Percentiles rank a stretch among this genome's conserved stretches.
phyloP scores from a whole-genome alignment of 2,329 filamentous ascomycete genomes.

The Aspergillus calidoustus region DNA sequence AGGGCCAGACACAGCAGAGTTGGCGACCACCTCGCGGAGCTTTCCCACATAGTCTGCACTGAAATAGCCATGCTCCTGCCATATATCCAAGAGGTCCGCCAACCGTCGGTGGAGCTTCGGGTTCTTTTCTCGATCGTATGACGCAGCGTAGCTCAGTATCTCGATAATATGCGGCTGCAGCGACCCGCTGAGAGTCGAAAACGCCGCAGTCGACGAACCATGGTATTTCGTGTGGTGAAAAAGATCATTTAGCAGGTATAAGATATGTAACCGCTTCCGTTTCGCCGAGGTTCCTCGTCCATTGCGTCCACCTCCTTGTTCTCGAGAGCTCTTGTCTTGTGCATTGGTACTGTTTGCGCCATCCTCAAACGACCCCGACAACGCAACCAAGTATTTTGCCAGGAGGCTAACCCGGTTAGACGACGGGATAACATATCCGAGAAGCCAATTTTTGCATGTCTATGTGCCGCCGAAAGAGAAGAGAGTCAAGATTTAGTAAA shows the following conservation, averaged over 20 bases:
- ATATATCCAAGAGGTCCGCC: slow-evolving; percentile 67
- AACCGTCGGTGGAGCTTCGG: slow-evolving; percentile 71
- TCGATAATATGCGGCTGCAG: slow-evolving; percentile 64
- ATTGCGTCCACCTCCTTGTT: background rate
- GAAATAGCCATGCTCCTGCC: slow-evolving; percentile 71
- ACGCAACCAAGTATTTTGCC: slow-evolving; percentile 74
- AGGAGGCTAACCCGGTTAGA: slow-evolving; percentile 67
- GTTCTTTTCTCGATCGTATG: slow-evolving; percentile 58
- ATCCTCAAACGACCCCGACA: slow-evolving; percentile 63
- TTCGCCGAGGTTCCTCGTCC: slow-evolving; percentile 56
- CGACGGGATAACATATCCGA: slow-evolving; percentile 72
- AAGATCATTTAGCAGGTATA: slow-evolving; percentile 80
- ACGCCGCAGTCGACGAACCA: slow-evolving; percentile 48
- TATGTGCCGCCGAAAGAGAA: slow-evolving; percentile 47
- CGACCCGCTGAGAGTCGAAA: slow-evolving; percentile 57
- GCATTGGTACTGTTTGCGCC: slow-evolving; percentile 30
- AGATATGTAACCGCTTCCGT: slow-evolving; percentile 72
- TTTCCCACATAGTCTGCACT: slow-evolving; percentile 57
- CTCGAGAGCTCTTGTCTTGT: background rate
- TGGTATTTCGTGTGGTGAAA: slow-evolving; percentile 69
- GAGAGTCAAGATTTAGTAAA: slow-evolving; percentile 41
- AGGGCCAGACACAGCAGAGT: slow-evolving; percentile 42
- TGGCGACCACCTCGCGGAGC: slow-evolving; percentile 63
- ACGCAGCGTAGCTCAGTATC: slow-evolving; percentile 64
- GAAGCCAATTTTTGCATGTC: slow-evolving; percentile 87